Evolutionary conservation across 2,329 filamentous ascomycete species (phyloP), one percentile per base, ranked within the genome.

Genomic region (Trichoderma citrinoviride): DNA sequence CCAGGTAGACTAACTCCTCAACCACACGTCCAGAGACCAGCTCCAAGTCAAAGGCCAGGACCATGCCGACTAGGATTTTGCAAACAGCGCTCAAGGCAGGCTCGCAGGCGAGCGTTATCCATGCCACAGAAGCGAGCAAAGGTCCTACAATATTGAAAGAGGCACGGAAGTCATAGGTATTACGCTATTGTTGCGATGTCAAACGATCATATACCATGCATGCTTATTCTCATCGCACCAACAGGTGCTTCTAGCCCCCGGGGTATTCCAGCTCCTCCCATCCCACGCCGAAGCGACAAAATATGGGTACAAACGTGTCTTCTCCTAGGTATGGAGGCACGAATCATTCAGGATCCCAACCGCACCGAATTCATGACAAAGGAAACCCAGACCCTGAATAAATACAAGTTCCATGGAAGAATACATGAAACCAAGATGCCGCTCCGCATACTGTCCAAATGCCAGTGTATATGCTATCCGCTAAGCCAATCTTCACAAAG

Each of bases 391-490:
- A 23, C n/a, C 40, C 23, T 6, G 29, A 57, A 52, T 52, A 29
- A 58, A 58, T 55, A 33, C 33, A 41, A n/a, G 19, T 40, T 23
- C n/a, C 29, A 40, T 37, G 21, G 15, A 2, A n/a, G 6, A 44
- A 54, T 43, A 41, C 7, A 17, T 29, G 40, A 44, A 52, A 7
- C 40, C 37, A 52, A 33, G 25, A 52, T 47, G 46, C 57, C 60
- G 49, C 49, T 62, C 40, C 49, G 19, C 40, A 44, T 54, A 62
- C 60, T 46, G 40, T 43, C n/a, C 60, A 43, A 43, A 54, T 62
- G 60, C 60, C 53, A 43, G 53, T 62, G 46, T 60, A 61, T 44
- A 62, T 62, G 60, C 60, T 37, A 29, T 44, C 43, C 52, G 60
- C 60, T 54, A 46, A 21, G 23, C 12, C 49, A 44, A 62, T 17